Conservation (phyloP, 2,329 filamentous ascomycete species). For the Fonsecaea multimorphosa region DNA sequence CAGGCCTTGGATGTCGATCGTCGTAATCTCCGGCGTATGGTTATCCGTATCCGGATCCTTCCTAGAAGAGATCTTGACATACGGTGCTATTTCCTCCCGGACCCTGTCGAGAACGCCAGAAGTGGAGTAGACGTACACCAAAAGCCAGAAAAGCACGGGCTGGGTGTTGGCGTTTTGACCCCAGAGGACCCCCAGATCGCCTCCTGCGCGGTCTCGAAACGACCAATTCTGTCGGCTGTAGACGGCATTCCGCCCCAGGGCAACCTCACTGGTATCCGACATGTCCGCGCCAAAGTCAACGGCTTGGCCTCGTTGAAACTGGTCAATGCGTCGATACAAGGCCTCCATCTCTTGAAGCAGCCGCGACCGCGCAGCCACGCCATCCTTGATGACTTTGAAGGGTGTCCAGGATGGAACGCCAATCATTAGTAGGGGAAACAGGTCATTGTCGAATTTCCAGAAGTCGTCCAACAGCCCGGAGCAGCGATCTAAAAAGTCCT, state of each 20-base stretch:
- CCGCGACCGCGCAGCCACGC: slow-evolving; percentile 10
- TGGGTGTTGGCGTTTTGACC: slow-evolving; percentile 17
- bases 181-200: slow-evolving; percentile 5
- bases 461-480: slow-evolving; percentile 9
- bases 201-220: background rate
- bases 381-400: slow-evolving; percentile 4
- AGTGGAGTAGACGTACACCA: slow-evolving; percentile 12
- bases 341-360: slow-evolving; percentile 10
- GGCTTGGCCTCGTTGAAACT: background rate
- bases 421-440: slow-evolving; percentile 11
- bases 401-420: slow-evolving; percentile 9
- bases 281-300: slow-evolving; percentile 4
- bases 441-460: slow-evolving; percentile 19
- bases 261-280: background rate
- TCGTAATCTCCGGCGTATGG: background rate
- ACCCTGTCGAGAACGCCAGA: background rate
- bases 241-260: background rate
- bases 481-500: slow-evolving; percentile 11
- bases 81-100: slow-evolving; percentile 10
- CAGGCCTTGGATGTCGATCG: background rate
- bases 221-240: slow-evolving; percentile 8
- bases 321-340: slow-evolving; percentile 6
- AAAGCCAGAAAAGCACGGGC: slow-evolving; percentile 12
- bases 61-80: background rate
- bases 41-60: too few species aligned